Evolutionary conservation across 345 rosid genomes (phyloP).

Genomic region (Citrus sp.): DNA sequence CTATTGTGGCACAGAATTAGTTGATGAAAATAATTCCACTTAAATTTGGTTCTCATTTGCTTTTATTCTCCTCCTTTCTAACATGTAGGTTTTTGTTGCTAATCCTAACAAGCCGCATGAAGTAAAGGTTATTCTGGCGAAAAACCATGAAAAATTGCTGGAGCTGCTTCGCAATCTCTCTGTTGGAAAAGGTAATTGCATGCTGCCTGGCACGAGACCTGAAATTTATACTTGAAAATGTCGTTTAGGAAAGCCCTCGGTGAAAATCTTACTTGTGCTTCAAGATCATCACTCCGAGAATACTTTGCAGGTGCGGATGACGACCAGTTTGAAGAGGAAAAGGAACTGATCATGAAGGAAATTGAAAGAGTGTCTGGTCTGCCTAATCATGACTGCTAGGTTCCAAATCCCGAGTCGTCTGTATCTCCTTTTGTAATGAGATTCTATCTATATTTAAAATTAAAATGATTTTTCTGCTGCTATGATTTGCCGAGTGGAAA

Average conservation of each 20-base stretch:
- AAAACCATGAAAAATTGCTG: slow-evolving; percentile 71
- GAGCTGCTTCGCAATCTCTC: slow-evolving; percentile 64
- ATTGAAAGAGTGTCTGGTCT: slow-evolving; percentile 56
- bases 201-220: background rate
- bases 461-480: background rate
- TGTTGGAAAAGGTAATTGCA: slow-evolving; percentile 67
- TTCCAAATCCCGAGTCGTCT: background rate
- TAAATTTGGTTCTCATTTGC: background rate
- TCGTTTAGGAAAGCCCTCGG: background rate
- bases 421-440: background rate
- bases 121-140: slow-evolving; percentile 78
- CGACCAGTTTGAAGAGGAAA: slow-evolving; percentile 94
- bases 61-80: background rate
- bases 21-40: background rate
- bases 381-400: slow-evolving; percentile 34
- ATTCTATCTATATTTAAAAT: background rate
- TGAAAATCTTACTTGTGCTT: background rate
- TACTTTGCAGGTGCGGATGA: slow-evolving; percentile 62
- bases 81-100: slow-evolving; percentile 82
- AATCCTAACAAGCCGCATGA: slow-evolving; percentile 95
- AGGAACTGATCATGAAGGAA: slow-evolving; percentile 83
- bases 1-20: background rate
- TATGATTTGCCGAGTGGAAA: background rate
- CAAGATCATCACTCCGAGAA: background rate
- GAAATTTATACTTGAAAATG: background rate